Percentiles rank a stretch among this genome's conserved stretches.
Conservation (phyloP, 1,284 basidiomycete genomes). For the Laetiporus sulphureus region DNA sequence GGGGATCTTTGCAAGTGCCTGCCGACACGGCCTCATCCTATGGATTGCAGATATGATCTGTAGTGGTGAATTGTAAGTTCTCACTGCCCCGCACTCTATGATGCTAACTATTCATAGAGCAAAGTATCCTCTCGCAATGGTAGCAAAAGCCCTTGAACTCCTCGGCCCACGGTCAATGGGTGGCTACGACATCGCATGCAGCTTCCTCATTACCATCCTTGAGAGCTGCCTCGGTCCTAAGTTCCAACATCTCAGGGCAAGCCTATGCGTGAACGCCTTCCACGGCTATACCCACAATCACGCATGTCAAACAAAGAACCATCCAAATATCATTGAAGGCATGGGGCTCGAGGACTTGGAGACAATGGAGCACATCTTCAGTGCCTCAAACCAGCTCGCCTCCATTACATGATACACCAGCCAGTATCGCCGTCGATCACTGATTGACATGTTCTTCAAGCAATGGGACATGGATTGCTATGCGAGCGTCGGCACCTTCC, state of each 20-base stretch:
- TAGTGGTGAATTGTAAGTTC: constrained; percentile 27
- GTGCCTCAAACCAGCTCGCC: constrained; percentile 19
- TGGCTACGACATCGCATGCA: constrained; percentile 8
- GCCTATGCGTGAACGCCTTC: constrained; percentile 14
- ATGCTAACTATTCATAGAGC: constrained; percentile 17
- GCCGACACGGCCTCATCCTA: constrained; percentile 21
- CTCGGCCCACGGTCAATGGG: constrained; percentile 6
- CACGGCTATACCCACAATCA: constrained; percentile 25
- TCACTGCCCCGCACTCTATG: constrained; percentile 9
- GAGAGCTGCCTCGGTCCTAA: constrained; percentile 8
- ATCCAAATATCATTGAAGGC: constrained; percentile 16
- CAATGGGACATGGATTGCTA: constrained; percentile 27
- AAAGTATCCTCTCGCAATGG: constrained; percentile 27
- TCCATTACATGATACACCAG: constrained; percentile 20
- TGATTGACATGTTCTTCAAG: constrained; percentile 20
- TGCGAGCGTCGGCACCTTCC: constrained; percentile 16
- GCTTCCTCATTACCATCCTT: constrained; percentile 1
- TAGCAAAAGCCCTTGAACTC: constrained; percentile 15
- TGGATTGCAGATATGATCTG: constrained; percentile 21
- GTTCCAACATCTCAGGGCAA: constrained; percentile 8
- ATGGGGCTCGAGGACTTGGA: constrained; percentile 25
- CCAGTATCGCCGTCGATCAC: constrained; percentile 18
- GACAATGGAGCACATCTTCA: constrained; percentile 22
- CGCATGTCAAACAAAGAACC: constrained; percentile 19
- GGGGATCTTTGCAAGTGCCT: constrained; percentile 27